Base-by-base conservation (phyloP, 495 filamentous ascomycete species). In the Rusavskia elegans region DNA sequence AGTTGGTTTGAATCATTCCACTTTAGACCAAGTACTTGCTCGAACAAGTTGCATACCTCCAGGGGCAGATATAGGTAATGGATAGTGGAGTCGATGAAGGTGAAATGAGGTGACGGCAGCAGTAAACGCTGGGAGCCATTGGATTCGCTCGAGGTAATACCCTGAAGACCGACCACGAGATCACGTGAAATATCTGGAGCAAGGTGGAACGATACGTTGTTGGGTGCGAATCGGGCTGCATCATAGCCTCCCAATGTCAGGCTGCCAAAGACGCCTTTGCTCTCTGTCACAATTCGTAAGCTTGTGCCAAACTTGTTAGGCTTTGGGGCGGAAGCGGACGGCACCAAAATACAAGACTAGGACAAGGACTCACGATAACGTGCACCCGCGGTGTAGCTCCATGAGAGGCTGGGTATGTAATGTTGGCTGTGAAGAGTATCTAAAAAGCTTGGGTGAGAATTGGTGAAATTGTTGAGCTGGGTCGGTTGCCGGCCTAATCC, bases 211-310 rank as follows among this genome's bases (percentile, higher is more conserved):
- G 65, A 66, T 7, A 75, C 59, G 44, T 71, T 56, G 54, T 75
- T 79, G 2, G 70, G 65, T 4, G 61, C 57, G 55, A 76, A 76
- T 25, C 73, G 62, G 3, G 74, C 70, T 6, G 62, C 55, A 58
- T 80, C 77, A 54, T 76, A 79, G 8, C 77, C 77, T 7, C 76
- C 76, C 37, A 80, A 68, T 4, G 75, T 76, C n/a, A 79, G 61
- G 44, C 71, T 73, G 20, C 66, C 70, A 45, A 73, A 69, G 6
- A 74, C 69, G 27, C 65, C 63, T n/a, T 46, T 46, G 14, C 19
- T 1, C 17, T 13, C 44, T 46, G 44, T 5, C 44, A 9, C 14
- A 16, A n/a, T 13, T 5, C 2, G 7, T 16, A 20, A 17, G 20
- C n/a, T 3, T 19, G 39, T 42, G 39, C 20, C 1, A 35, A 35